Base-by-base conservation (phyloP, 2,329 filamentous ascomycete species). In the Fusarium sp. region DNA sequence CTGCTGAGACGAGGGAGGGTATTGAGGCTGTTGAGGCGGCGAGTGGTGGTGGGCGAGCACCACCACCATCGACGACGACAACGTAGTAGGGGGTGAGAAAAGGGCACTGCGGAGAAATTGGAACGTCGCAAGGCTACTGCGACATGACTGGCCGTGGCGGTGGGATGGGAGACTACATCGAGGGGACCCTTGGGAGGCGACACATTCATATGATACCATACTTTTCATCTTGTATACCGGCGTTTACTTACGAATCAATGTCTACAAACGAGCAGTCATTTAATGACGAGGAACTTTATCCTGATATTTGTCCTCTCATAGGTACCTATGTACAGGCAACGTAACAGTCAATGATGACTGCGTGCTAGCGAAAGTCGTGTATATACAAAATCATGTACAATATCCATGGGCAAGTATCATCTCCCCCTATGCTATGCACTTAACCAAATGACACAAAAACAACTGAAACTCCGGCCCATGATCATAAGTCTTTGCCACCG, bases 1-100 rank as follows among this genome's bases (percentile, higher is more conserved):
- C 86, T 5, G 78, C 76, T 20, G 89, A 90, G 83, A 85, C 87
- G 52, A 81, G 87, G 69, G 80, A 80, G 37, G 74, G 76, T 7
- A 69, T 77, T 16, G 65, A 31, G 18, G 76, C 71, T 18, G 68
- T 78, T n/a, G 75, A 78, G 31, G 71, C 45, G 47, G 47, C 69
- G 24, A 63, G 63, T 47, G 58, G 61, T n/a, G 54, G 68, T 34
- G 31, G 54, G 27, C 47, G 27, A 31, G 47, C 27, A n/a, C 27
- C 47, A 31, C 24, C 18, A 6, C 9, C 45, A 16, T 5, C 24
- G 59, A 29, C 37, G 50, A 54, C 42, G 18, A 34, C 72, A 22
- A 63, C 35, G 18, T 64, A 47, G 47, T n/a, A 22, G 20, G 27
- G n/a, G 29, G 22, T 31, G 16, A 13, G n/a, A 10, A 37, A n/a